Base-by-base conservation (phyloP, 495 filamentous ascomycete species). In the Daldinia vernicosa region DNA sequence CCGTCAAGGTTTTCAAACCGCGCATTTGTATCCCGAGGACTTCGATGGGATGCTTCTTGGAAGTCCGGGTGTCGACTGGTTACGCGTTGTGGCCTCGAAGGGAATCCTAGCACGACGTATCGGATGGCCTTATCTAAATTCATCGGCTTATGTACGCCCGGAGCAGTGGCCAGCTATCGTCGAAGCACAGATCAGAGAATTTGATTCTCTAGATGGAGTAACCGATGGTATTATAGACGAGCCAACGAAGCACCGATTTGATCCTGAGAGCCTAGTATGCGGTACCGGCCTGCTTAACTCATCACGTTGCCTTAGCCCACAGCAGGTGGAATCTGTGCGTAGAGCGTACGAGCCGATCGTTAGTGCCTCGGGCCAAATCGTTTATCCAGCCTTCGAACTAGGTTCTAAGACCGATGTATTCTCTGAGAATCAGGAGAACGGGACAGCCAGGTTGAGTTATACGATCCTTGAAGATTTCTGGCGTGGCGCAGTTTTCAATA, bases 391-490 rank as follows among this genome's bases (percentile, higher is more conserved):
- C 9, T 47, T 47, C 43, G 17, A 47, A 24, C 9, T 47, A 11
- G 43, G 43, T 9, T 47, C 43, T 1, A 47, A 24, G 19, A 47
- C 43, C 3, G 43, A 47, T 14, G 17, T 47, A 3, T 47, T 47
- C 19, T 47, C 43, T 1, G 43, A 19, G 3, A 47, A 47, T 5
- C 43, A 47, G 43, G 19, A 47, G 9, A 47, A 47, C 22, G 43
- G 43, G 43, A 47, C 58, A 6, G 58, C 59, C 9, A 37, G n/a
- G 22, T 5, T 68, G 52, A 33, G 58, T 12, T 68, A 68, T 30
- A 68, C 66, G 17, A 61, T 67, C 43, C 28, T 67, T 27, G 57
- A 67, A 27, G 65, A 67, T 24, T 67, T 67, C 37, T 67, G 65
- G 65, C 56, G 65, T 9, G 65, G 65, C 6, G 24, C 65, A 1